Evolutionary conservation across 768 basidiomycete species (phyloP), one percentile per base, ranked within the genome.

Genomic region (Cystofilobasidium bisporidii): DNA sequence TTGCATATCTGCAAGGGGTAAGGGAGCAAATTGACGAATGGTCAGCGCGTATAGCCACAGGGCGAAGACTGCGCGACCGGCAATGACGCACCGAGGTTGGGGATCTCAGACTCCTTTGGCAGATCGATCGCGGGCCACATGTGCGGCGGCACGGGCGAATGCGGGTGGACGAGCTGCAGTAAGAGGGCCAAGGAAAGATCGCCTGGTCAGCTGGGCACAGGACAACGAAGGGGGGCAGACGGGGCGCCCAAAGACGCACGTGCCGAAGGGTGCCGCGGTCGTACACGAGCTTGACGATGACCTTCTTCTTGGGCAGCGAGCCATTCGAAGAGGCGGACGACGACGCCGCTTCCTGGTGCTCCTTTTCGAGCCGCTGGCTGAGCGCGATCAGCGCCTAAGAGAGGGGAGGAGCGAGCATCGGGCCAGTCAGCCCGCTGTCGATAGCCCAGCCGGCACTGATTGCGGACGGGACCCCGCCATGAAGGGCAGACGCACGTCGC

Each of bases 231-330:
- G n/a, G n/a, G n/a, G n/a, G n/a, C n/a, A n/a, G n/a, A n/a, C n/a
- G n/a, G n/a, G n/a, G n/a, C n/a, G n/a, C n/a, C n/a, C n/a, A n/a
- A 24, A 9, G 11, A 57, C 67, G 20, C 36, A 69, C 61, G 70
- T 86, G 85, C 74, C 82, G 81, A 69, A 82, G 76, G 58, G 81
- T 82, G 1, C 85, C 87, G 68, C 86, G 81, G 72, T 87, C 86
- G 74, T 86, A 87, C 71, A 86, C 82, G 73, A 87, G 71, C 75
- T 87, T 87, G 71, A 86, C 81, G 61, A 87, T 79, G 20, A 84
- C 80, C 68, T 80, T 82, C 63, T 79, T 77, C 30, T 78, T 73
- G 4, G 14, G 53, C 53, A 2, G 3, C 18, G 53, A 2, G 18
- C 3, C 38, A 59, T 8, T n/a, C n/a, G n/a, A n/a, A n/a, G n/a